phyloP scores from a whole-genome alignment of 257 asterid species.

The Nicotiana sylvestris region DNA sequence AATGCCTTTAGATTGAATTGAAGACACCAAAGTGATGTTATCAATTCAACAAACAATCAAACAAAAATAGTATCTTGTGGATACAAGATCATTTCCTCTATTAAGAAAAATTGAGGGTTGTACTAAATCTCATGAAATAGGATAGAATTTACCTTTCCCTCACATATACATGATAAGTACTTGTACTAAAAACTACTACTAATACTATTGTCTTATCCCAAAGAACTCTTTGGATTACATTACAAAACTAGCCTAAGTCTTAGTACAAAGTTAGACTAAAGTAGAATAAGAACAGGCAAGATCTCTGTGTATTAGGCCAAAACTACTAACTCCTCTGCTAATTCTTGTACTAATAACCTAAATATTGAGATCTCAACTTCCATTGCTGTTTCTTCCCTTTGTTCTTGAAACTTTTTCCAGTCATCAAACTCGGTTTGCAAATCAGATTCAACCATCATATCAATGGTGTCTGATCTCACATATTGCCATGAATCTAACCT shows the following conservation, averaged over 20 bases:
- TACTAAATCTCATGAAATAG: neutral
- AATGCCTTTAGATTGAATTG: neutral
- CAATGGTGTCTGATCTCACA: conserved; percentile 39
- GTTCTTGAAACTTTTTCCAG: conserved; percentile 35
- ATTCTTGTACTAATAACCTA: conserved; percentile 37
- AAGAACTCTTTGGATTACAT: neutral
- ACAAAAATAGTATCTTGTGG: neutral
- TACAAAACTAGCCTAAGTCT: conserved; percentile 33
- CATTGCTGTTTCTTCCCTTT: conserved; percentile 29
- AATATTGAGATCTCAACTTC: conserved; percentile 44
- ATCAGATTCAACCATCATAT: conserved; percentile 54
- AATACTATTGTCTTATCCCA: neutral
- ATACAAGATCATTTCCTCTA: neutral
- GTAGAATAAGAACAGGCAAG: neutral
- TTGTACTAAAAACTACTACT: neutral
- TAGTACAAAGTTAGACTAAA: conserved; percentile 12
- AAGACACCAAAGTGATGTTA: neutral
- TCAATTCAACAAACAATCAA: neutral
- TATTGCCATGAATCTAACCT: conserved; percentile 40
- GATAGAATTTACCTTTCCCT: conserved; percentile 3
- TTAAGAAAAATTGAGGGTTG: conserved; percentile 4
- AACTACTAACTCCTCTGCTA: conserved; percentile 31
- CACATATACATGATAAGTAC: conserved; percentile 9
- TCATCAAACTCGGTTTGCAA: conserved; percentile 27
- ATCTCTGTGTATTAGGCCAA: conserved; percentile 14